Percentiles rank a stretch among this genome's conserved stretches.
These are phyloP conservation scores for Nicotiana paniculata DNA, from an alignment of 257 asterid genomes.

Conservation along the genomic window DNA sequence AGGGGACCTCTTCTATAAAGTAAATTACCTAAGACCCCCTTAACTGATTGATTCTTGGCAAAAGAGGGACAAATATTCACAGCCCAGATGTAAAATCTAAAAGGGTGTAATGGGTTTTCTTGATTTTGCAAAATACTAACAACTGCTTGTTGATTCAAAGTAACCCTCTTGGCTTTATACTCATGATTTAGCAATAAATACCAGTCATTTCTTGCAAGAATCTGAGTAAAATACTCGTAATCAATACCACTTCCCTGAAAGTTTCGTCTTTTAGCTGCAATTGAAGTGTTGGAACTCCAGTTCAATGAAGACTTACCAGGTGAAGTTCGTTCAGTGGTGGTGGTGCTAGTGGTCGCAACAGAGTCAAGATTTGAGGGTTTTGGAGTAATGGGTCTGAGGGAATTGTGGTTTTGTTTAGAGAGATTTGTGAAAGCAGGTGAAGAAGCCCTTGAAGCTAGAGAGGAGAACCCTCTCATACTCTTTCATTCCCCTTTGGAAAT, in stretches of 20 bases:
- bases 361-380: slow-evolving; percentile 21
- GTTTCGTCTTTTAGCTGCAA: slow-evolving; percentile 20
- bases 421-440: slow-evolving; percentile 28
- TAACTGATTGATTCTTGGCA: slow-evolving; percentile 46
- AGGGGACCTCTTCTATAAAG: slow-evolving; percentile 72
- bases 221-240: slow-evolving; percentile 40
- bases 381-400: slow-evolving; percentile 14
- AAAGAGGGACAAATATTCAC: slow-evolving; percentile 31
- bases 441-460: slow-evolving; percentile 54
- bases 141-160: slow-evolving; percentile 34
- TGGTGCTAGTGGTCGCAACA: slow-evolving; percentile 10
- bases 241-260: slow-evolving; percentile 36
- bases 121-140: slow-evolving; percentile 75
- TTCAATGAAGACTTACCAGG: slow-evolving; percentile 29
- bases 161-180: slow-evolving; percentile 33
- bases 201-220: slow-evolving; percentile 81
- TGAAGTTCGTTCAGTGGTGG: slow-evolving; percentile 18
- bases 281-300: slow-evolving; percentile 20
- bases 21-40: slow-evolving; percentile 49
- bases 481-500: not conserved
- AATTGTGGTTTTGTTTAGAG: slow-evolving; percentile 8
- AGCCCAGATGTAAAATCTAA: slow-evolving; percentile 78
- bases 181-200: slow-evolving; percentile 64
- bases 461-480: slow-evolving; percentile 59
- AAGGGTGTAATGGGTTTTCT: slow-evolving; percentile 46